These are phyloP conservation scores for Fusarium clavum DNA, from an alignment of 2,329 filamentous ascomycete genomes.

Conservation along the genomic window DNA sequence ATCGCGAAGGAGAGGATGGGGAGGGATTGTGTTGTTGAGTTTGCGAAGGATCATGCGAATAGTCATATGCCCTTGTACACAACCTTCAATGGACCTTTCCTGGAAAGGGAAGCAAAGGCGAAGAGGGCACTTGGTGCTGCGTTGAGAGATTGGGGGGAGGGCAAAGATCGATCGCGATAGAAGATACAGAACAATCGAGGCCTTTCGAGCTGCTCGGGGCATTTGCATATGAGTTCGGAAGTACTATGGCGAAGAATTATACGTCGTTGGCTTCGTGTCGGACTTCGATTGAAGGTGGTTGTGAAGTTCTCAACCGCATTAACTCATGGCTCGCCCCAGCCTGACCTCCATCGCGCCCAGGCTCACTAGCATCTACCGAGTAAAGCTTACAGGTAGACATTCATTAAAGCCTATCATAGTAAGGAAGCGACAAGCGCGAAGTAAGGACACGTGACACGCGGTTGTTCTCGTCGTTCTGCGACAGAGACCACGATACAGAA, in stretches of 20 bases:
- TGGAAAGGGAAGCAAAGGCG: slow-evolving; percentile 66
- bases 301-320: background rate
- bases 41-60: slow-evolving; percentile 83
- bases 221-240: background rate
- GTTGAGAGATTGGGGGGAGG: slow-evolving; percentile 36
- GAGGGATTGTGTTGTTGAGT: slow-evolving; percentile 70
- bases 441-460: background rate
- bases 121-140: slow-evolving; percentile 56
- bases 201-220: fast-evolving
- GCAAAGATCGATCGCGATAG: slow-evolving; percentile 2
- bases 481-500: background rate
- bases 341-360: background rate
- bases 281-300: background rate
- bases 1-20: slow-evolving; percentile 73
- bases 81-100: slow-evolving; percentile 69
- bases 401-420: background rate
- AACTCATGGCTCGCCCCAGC: too few relatives aligned
- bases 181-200: background rate
- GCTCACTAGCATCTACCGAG: too few relatives aligned
- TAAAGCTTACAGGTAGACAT: too few relatives aligned
- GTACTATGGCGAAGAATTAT: too few relatives aligned
- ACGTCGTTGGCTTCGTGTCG: too few relatives aligned
- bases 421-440: background rate
- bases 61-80: slow-evolving; percentile 67
- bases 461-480: background rate